Evolutionary conservation across 2,329 filamentous ascomycete genomes (phyloP), one percentile per base, ranked within the genome.

Genomic region (Periconia macrospinosa): DNA sequence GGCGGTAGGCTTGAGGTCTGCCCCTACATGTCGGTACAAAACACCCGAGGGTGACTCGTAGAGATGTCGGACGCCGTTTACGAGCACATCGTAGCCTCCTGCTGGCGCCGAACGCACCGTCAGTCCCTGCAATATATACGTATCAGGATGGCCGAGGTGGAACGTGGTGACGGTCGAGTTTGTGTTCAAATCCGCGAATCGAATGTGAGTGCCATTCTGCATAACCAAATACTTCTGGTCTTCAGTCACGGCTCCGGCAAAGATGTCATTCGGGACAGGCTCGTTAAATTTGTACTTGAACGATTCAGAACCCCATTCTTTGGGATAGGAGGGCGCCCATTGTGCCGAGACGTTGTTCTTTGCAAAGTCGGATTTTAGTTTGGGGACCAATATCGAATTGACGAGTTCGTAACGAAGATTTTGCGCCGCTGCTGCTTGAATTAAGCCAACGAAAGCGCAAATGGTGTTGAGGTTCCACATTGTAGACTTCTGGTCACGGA

Each of bases 241-340:
- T 1, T 49, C 41, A 18, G 54, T 52, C 18, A 57, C 19, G 5
- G 33, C 30, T 7, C 20, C 47, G 14, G 18, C 17, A 27, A 52
- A 51, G 30, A 13, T 42, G 18, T 49, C 54, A 1, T 52, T 45
- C n/a, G 54, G 52, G 14, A 49, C 45, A 2, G 47, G 51, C 13
- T 10, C 30, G 35, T 47, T 47, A 46, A 54, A 51, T 33, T 46
- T 47, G 30, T 42, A 43, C n/a, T 44, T 18, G 17, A 41, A 54
- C 30, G 55, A 49, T 45, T 57, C 52, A 11, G 35, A 47, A 17
- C 52, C 52, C 55, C 55, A 55, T 19, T 52, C 35, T 27, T 55
- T 57, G 10, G 55, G 55, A 20, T 52, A 53, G 1, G 45, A 45
- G 3, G 35, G 8, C 2, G 52, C 55, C 55, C 55, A 57, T 50